Base-by-base conservation (phyloP, 768 basidiomycete genomes). In the Mrakia blollopis region DNA sequence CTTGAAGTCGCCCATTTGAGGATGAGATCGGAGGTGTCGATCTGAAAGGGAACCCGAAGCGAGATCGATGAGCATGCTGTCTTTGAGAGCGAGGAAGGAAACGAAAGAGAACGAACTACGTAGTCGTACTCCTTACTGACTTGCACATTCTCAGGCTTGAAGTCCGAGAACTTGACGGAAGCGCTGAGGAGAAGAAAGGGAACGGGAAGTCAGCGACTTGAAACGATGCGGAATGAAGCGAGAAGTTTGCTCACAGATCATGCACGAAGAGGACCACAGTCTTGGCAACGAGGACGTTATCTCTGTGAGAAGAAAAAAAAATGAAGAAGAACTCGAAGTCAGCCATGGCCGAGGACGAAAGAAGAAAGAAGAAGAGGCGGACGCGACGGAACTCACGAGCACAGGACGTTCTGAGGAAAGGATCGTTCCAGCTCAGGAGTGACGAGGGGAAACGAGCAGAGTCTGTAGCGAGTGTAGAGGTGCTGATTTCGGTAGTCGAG, bases 261-360 rank as follows among this genome's bases (percentile, higher is more conserved):
- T 99, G 97, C 8, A 92, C 89, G 81, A 98, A 92, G 60, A 98
- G 84, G 39, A 98, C 88, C 35, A 98, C 81, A 0, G 91, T 92
- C 41, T 88, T 85, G 74, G 91, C 90, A 37, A 90, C 81, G 79
- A 85, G 90, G 44, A 98, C 85, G 83, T 95, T 91, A 63, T 86
- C 84, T 44, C 95, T 97, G 78, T 1, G 18, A 35, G n/a, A 62
- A 69, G 25, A 71, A n/a, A 44, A 70, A 70, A 35, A 44, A 71
- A 70, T 32, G n/a, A 5, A n/a, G 54, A n/a, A 41, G 23, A 69
- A n/a, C 25, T 14, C 75, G n/a, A 54, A 50, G 50, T 23, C 47
- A 41, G 47, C 16, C 5, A 14, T 7, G 16, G 47, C 4, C 18
- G 47, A 50, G 47, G 3, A 30, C 35, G 47, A 9, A n/a, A 6